These are phyloP conservation scores for Pichia eremophila DNA, from an alignment of 805 yeast species.

Conservation along the genomic window DNA sequence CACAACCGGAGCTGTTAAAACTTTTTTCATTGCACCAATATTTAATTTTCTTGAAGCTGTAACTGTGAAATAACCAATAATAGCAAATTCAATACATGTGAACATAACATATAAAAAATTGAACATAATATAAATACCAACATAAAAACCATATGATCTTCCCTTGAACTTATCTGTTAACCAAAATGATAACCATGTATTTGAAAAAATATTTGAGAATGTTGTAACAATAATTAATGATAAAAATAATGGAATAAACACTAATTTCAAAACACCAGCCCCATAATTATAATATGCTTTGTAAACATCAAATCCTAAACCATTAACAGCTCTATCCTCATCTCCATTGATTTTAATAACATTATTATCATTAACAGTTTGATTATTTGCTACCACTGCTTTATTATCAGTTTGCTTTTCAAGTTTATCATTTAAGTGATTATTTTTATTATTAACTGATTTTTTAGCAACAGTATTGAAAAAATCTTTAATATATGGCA, in stretches of 20 bases:
- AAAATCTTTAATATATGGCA: too few species aligned
- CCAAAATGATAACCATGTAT: conserved; percentile 85
- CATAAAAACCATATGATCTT: conserved; percentile 47
- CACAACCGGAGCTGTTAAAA: conserved; percentile 72
- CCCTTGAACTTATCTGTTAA: conserved; percentile 41
- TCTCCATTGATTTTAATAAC: conserved; percentile 31
- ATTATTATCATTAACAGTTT: conserved; percentile 8
- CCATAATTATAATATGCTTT: conserved; percentile 43
- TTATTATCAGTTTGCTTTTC: too few species aligned
- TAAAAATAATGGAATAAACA: conserved; percentile 23
- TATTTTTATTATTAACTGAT: too few species aligned
- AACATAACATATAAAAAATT: conserved; percentile 36
- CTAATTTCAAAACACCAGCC: conserved; percentile 36
- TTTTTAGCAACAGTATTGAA: too few species aligned
- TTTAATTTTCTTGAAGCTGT: conserved; percentile 52
- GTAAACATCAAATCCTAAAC: conserved; percentile 41
- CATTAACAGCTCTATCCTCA: conserved; percentile 53
- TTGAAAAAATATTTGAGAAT: conserved; percentile 49
- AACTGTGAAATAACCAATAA: conserved; percentile 39
- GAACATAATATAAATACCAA: conserved; percentile 67
- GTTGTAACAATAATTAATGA: conserved; percentile 27
- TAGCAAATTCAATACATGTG: conserved; percentile 33
- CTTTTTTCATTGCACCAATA: conserved; percentile 34
- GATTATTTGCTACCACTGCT: conserved; percentile 13
- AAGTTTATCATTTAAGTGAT: too few species aligned